Conservation (phyloP, 2,329 filamentous ascomycete species). For the Triangularia setosa region DNA sequence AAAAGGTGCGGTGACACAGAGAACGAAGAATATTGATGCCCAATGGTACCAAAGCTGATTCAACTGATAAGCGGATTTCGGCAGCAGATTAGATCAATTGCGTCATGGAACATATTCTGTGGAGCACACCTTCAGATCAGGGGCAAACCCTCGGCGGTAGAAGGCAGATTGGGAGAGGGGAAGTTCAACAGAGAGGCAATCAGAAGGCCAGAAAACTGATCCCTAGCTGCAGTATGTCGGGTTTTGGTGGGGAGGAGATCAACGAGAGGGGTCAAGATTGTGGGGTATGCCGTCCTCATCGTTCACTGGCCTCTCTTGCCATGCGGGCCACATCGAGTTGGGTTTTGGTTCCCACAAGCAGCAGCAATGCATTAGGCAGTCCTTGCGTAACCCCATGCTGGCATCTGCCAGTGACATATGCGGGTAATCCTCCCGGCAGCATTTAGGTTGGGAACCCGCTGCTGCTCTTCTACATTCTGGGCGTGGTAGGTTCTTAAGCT, state of each 20-base stretch:
- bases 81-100: not conserved
- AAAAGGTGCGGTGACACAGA: not conserved
- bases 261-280: not conserved
- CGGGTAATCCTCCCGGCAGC: not conserved
- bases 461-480: not conserved
- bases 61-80: not conserved
- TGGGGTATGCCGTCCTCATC: not conserved
- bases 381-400: not conserved
- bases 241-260: not conserved
- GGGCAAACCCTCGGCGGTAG: not conserved
- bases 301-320: not conserved
- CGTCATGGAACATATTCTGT: constrained; percentile 4
- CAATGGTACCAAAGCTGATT: not conserved
- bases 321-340: not conserved
- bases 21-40: not conserved
- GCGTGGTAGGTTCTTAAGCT: not conserved
- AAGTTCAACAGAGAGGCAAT: not conserved
- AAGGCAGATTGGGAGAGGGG: not conserved
- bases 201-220: not conserved
- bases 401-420: not conserved
- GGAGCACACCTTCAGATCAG: not conserved
- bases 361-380: not conserved
- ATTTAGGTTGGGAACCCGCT: not conserved
- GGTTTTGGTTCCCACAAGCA: not conserved
- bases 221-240: not conserved